These are phyloP conservation scores for Angomonas ambiguus DNA, from an alignment of 208 protist species.

Conservation along the genomic window DNA sequence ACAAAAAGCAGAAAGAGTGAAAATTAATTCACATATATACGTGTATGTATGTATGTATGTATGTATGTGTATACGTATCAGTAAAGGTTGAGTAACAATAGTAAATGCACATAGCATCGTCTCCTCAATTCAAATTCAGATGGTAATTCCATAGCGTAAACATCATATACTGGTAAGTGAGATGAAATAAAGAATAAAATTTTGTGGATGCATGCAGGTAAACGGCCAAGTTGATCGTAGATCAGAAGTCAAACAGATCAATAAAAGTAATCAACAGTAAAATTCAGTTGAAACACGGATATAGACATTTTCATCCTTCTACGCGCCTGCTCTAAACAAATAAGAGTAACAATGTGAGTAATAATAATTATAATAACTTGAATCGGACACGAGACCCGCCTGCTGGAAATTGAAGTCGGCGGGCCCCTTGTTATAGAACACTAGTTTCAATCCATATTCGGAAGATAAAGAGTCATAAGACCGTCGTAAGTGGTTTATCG, in stretches of 20 bases:
- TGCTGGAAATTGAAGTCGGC: conserved; percentile 9
- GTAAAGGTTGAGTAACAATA: conserved; percentile 8
- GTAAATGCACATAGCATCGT: background rate
- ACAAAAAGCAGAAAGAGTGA: background rate
- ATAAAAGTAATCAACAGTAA: no score
- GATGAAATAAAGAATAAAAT: background rate
- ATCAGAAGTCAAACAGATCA: no score
- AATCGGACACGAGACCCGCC: conserved; percentile 6
- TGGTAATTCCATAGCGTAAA: conserved; percentile 1
- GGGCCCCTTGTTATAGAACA: conserved; percentile 3
- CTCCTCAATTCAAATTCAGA: background rate
- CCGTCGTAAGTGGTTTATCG: conserved; percentile 9
- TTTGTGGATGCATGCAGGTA: background rate
- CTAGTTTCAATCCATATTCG: conserved; percentile 3
- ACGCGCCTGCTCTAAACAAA: no score
- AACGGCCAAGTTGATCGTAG: background rate
- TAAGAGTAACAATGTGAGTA: background rate
- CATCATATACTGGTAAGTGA: background rate
- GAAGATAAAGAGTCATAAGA: background rate
- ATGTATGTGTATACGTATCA: conserved; percentile 2
- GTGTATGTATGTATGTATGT: background rate
- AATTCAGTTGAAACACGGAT: no score
- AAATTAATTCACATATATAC: background rate
- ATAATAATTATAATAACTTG: background rate
- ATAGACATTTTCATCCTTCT: no score